These are phyloP conservation scores for Pseudonitzschia multistriata DNA, from an alignment of 108 stramenopile species.

Conservation along the genomic window DNA sequence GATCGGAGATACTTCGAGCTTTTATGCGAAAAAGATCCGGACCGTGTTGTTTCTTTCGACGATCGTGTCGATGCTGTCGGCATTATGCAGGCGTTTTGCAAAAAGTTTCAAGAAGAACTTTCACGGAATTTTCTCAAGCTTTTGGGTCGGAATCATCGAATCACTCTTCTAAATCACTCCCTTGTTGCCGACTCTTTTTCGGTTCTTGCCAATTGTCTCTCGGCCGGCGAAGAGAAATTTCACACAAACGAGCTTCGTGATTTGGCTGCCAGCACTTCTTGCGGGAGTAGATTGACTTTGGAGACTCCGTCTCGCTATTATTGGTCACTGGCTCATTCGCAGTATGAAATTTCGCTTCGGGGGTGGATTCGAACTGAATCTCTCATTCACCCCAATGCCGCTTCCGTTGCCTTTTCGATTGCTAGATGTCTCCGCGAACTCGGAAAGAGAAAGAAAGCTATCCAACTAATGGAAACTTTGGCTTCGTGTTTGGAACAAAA, in stretches of 20 bases:
- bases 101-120: constrained; percentile 17
- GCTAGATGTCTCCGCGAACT: constrained; percentile 48
- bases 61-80: constrained; percentile 18
- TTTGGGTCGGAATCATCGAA: constrained; percentile 25
- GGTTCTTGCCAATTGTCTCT: constrained; percentile 43
- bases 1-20: constrained; percentile 2
- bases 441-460: constrained; percentile 23
- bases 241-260: background rate
- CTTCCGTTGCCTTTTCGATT: constrained; percentile 22
- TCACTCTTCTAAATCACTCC: constrained; percentile 33
- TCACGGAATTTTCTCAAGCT: constrained; percentile 19
- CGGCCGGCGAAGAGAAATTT: constrained; percentile 10
- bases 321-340: constrained; percentile 31
- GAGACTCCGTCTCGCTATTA: constrained; percentile 10
- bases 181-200: constrained; percentile 40
- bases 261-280: background rate
- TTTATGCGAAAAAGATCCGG: background rate
- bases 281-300: background rate
- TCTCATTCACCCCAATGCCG: constrained; percentile 33
- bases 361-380: constrained; percentile 30
- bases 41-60: constrained; percentile 18
- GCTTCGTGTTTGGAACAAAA: constrained; percentile 17
- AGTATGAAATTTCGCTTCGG: constrained; percentile 33
- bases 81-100: constrained; percentile 30
- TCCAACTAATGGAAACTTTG: constrained; percentile 28